These are phyloP conservation scores for Orychophragmus violaceus DNA, from an alignment of 345 rosid species.

Conservation along the genomic window DNA sequence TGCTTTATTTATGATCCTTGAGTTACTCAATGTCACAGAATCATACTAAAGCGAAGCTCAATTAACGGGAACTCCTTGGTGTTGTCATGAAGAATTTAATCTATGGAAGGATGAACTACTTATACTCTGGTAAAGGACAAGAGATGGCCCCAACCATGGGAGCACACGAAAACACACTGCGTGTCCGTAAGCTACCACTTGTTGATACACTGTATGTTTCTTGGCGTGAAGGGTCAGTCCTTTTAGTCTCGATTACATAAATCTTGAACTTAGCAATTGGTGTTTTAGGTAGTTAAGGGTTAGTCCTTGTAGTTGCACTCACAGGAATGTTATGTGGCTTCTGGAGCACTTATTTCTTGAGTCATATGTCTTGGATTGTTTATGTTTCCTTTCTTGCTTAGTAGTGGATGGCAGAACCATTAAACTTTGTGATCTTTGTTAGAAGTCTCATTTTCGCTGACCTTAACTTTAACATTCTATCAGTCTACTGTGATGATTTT, in stretches of 20 bases:
- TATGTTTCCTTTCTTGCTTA: neutral
- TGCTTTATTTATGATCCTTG: constrained; percentile 2
- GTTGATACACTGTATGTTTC: constrained; percentile 54
- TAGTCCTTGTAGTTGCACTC: neutral
- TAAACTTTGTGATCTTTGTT: neutral
- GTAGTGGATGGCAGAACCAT: neutral
- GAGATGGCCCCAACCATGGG: constrained; percentile 68
- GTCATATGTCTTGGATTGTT: neutral
- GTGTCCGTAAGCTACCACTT: constrained; percentile 70
- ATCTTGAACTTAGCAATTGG: neutral
- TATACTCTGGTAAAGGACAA: constrained; percentile 63
- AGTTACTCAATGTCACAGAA: constrained; percentile 37
- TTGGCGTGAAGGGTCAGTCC: neutral
- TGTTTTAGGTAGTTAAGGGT: neutral
- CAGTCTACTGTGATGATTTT: neutral
- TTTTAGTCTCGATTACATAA: neutral
- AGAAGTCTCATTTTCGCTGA: neutral
- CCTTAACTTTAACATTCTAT: neutral
- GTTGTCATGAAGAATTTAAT: constrained; percentile 57
- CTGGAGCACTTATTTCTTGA: neutral
- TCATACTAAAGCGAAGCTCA: constrained; percentile 53
- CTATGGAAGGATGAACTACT: constrained; percentile 72
- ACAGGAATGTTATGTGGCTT: neutral
- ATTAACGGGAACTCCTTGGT: constrained; percentile 43
- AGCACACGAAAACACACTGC: constrained; percentile 60